Conservation (phyloP, 1,139 yeast species). For the Insectozyma bohioensis region DNA sequence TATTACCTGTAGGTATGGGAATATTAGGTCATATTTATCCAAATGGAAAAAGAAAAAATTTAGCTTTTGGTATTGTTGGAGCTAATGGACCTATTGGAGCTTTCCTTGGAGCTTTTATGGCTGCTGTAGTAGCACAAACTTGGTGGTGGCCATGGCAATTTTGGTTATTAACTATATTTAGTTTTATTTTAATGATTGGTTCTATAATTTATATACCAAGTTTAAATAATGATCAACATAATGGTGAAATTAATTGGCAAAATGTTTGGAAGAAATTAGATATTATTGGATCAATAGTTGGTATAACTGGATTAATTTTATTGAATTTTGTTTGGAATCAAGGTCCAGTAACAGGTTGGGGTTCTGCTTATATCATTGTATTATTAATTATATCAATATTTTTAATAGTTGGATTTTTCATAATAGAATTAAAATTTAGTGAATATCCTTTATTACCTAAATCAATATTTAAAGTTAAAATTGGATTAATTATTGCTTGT, state of each 20-base stretch:
- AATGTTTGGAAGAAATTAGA: slow-evolving; percentile 29
- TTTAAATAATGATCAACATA: slow-evolving; percentile 1
- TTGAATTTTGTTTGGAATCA: slow-evolving; percentile 56
- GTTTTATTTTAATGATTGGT: slow-evolving; percentile 26
- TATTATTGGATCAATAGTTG: slow-evolving; percentile 44
- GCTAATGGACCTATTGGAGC: slow-evolving; percentile 61
- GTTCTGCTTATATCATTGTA: slow-evolving; percentile 43
- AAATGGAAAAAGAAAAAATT: slow-evolving; percentile 47
- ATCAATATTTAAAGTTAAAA: slow-evolving; percentile 36
- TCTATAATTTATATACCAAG: slow-evolving; percentile 37
- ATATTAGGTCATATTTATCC: slow-evolving; percentile 42
- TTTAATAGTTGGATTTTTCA: slow-evolving; percentile 31
- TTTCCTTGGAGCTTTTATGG: slow-evolving; percentile 46
- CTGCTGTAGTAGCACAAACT: slow-evolving; percentile 44
- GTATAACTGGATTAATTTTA: slow-evolving; percentile 47
- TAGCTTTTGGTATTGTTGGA: slow-evolving; percentile 52
- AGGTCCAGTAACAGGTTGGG: slow-evolving; percentile 56
- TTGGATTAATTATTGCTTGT: slow-evolving; percentile 36
- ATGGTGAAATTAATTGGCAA: not conserved
- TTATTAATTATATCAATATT: slow-evolving; percentile 42
- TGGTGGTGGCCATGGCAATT: slow-evolving; percentile 57
- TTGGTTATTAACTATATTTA: slow-evolving; percentile 41
- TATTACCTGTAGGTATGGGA: slow-evolving; percentile 55
- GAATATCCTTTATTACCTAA: slow-evolving; percentile 47
- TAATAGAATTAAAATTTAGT: slow-evolving; percentile 26